phyloP scores from a whole-genome alignment of 2,329 filamentous ascomycete genomes.

The Helotiales sp. region DNA sequence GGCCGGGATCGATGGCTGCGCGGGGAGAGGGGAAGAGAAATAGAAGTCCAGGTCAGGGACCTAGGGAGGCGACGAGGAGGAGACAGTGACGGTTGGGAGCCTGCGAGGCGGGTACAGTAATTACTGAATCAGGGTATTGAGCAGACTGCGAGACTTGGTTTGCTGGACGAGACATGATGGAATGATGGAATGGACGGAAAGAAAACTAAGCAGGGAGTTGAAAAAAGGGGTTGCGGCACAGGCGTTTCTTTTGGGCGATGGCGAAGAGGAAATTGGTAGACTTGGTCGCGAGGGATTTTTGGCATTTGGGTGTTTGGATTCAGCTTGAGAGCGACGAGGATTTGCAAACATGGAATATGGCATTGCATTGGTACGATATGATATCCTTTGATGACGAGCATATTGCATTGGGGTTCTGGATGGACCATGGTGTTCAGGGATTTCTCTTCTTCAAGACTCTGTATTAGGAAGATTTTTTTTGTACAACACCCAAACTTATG shows the following conservation, averaged over 20 bases:
- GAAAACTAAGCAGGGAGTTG: not conserved
- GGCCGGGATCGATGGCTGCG: slow-evolving; percentile 2
- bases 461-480: slow-evolving; percentile 25
- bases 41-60: slow-evolving; percentile 49
- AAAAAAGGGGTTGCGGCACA: not conserved
- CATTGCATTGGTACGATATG: slow-evolving; percentile 4
- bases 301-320: not conserved
- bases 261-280: not conserved
- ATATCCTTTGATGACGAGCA: not conserved
- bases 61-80: slow-evolving; percentile 48
- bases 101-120: not conserved
- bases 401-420: not conserved
- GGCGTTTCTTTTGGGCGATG: slow-evolving; percentile 1
- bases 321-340: not conserved
- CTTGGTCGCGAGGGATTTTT: not conserved
- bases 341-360: not conserved
- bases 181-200: not conserved
- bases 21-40: slow-evolving; percentile 48
- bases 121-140: slow-evolving; percentile 12
- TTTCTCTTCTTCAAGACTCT: slow-evolving; percentile 23
- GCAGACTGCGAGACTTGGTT: slow-evolving; percentile 3
- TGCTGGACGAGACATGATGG: slow-evolving; percentile 16
- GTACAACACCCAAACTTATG: slow-evolving; percentile 10
- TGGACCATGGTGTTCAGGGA: slow-evolving; percentile 1
- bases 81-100: slow-evolving; percentile 34